phyloP scores from a whole-genome alignment of 805 yeast species.

The Debaryomyces tyrocola region DNA sequence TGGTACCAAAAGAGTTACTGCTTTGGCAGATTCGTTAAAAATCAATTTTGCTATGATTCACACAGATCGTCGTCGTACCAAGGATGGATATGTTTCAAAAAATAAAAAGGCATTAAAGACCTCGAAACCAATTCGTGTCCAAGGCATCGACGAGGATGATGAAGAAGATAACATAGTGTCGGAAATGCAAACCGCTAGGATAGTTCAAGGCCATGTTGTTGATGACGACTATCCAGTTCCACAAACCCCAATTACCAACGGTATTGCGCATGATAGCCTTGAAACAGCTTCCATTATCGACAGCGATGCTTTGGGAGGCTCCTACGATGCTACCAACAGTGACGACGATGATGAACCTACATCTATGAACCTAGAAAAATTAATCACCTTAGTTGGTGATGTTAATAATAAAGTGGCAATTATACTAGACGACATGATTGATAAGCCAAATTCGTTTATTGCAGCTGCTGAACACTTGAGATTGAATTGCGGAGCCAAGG shows the following conservation, averaged over 20 bases:
- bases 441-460: slow-evolving; percentile 88
- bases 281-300: slow-evolving; percentile 18
- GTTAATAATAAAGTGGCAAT: slow-evolving; percentile 91
- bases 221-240: slow-evolving; percentile 65
- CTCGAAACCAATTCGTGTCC: slow-evolving; percentile 4
- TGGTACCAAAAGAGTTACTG: slow-evolving; percentile 96
- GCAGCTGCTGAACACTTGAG: slow-evolving; percentile 98
- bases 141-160: slow-evolving; percentile 52
- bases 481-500: slow-evolving; percentile 92
- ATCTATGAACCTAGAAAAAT: slow-evolving; percentile 66
- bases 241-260: slow-evolving; percentile 9
- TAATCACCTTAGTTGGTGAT: slow-evolving; percentile 95
- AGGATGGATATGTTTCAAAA: slow-evolving; percentile 50
- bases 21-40: slow-evolving; percentile 94
- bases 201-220: slow-evolving; percentile 95
- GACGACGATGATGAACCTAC: slow-evolving; percentile 85
- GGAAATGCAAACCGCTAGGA: slow-evolving; percentile 92
- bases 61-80: slow-evolving; percentile 91
- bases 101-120: slow-evolving; percentile 45
- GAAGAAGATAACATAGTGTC: slow-evolving; percentile 69
- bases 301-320: slow-evolving; percentile 72
- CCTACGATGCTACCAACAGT: slow-evolving; percentile 70
- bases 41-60: slow-evolving; percentile 98
- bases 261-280: slow-evolving; percentile 4
- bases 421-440: slow-evolving; percentile 95